phyloP scores from a whole-genome alignment of 1,139 yeast genomes.

The Zygoascus hellenicus region DNA sequence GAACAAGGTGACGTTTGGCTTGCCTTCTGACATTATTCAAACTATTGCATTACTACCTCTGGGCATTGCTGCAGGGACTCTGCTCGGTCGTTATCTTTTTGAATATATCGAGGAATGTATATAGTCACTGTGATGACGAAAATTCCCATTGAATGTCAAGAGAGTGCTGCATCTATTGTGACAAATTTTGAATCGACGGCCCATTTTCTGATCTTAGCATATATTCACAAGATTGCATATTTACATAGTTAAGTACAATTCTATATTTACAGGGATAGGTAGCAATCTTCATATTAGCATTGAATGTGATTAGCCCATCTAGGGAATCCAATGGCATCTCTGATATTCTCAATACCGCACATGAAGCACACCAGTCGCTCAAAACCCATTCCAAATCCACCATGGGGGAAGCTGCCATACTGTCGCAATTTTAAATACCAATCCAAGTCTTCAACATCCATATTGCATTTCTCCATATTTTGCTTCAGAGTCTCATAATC shows the following conservation, averaged over 20 bases:
- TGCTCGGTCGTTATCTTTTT: too few relatives aligned
- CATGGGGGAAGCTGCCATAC: constrained; percentile 86
- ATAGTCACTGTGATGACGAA: too few relatives aligned
- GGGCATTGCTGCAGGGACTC: constrained; percentile 16
- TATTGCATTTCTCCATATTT: constrained; percentile 43
- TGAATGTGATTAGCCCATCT: constrained; percentile 41
- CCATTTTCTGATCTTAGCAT: too few relatives aligned
- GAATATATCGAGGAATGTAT: too few relatives aligned
- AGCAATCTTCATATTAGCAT: neutral
- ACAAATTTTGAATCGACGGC: too few relatives aligned
- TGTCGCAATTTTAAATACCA: constrained; percentile 78
- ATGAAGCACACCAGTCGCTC: constrained; percentile 76
- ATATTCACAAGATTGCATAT: constrained; percentile 1
- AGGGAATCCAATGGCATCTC: constrained; percentile 86
- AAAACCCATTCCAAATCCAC: constrained; percentile 95
- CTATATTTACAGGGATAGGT: neutral
- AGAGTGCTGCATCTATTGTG: too few relatives aligned
- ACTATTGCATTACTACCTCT: constrained; percentile 20
- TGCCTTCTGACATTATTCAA: constrained; percentile 23
- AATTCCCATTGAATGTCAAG: too few relatives aligned
- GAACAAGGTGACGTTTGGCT: constrained; percentile 21
- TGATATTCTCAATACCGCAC: constrained; percentile 64
- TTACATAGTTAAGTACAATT: neutral
- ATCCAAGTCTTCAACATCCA: constrained; percentile 47
- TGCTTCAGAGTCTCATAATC: constrained; percentile 41